Evolutionary conservation across 2,329 filamentous ascomycete species (phyloP).

Genomic region (Calonectria hawksworthii): DNA sequence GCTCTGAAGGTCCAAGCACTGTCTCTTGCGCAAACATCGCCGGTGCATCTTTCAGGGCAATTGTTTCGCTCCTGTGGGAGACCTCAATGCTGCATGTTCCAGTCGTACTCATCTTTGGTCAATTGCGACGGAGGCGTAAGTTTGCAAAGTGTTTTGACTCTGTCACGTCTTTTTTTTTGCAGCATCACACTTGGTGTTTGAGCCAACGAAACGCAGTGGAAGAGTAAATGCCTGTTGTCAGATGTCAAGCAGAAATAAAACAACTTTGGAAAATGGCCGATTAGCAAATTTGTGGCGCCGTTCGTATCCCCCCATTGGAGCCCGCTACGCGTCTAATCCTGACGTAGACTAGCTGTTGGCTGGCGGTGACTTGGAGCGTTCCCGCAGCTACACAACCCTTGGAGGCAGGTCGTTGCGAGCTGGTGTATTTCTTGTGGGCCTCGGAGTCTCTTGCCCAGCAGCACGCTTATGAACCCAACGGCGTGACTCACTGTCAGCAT

Average conservation of each 20-base stretch:
- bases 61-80: not conserved
- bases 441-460: not conserved
- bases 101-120: not conserved
- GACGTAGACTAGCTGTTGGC: not conserved
- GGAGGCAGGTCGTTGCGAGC: not conserved
- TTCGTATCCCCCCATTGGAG: not conserved
- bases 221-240: too few species aligned
- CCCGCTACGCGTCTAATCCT: not conserved
- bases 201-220: not conserved
- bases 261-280: not conserved
- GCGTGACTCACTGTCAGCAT: slow-evolving; percentile 2
- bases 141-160: not conserved
- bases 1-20: not conserved
- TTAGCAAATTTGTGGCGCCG: not conserved
- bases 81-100: not conserved
- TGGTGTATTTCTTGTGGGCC: not conserved
- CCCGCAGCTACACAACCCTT: not conserved
- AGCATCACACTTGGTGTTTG: not conserved
- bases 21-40: not conserved
- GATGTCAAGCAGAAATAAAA: not conserved
- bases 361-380: not conserved
- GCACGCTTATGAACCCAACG: not conserved
- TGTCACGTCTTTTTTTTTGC: not conserved
- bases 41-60: not conserved
- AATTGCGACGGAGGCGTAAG: too few species aligned